Base-by-base conservation (phyloP, 768 basidiomycete species). In the Pisolithus marmoratus region DNA sequence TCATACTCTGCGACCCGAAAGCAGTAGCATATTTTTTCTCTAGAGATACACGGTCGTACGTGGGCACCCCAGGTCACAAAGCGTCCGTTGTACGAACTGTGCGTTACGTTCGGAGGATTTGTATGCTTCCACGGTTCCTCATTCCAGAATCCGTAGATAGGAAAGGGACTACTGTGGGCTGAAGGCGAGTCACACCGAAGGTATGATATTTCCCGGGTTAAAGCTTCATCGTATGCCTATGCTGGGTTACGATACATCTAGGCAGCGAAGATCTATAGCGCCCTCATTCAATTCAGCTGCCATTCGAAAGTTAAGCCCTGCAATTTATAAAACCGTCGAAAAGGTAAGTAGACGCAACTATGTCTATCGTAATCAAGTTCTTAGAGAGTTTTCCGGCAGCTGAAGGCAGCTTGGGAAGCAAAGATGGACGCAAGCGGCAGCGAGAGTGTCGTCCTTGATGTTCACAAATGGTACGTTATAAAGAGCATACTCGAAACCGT, bases 21-120 rank as follows among this genome's bases (percentile, higher is more conserved):
- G 78, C 81, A 0, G 64, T 75, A 23, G 64, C 71, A 1, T 76
- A 81, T 56, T 75, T 79, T 49, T 78, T 73, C 57, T 63, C 76
- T 1, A 71, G 63, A 51, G 80, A 81, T 48, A 78, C 78, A 0
- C 76, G 66, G 41, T 67, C 63, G 0, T 82, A 82, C 58, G 63
- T 73, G 0, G 71, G 72, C 41, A 70, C 70, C 1, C 63, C 59
- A 5, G 58, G 74, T 34, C 54, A 63, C 8, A 69, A 64, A 26
- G 44, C 61, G 0, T 69, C 73, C 36, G 72, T 78, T 14, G 69
- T 70, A 24, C 55, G 50, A 7, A 17, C 70, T 46, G 70, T 71
- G 20, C 14, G 65, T 48, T 11, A 26, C 24, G 9, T 17, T 27
- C n/a, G 9, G 5, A 34, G 2, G 12, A 2, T 34, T 12, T 34